Evolutionary conservation across 345 rosid genomes (phyloP), one percentile per base, ranked within the genome.

Genomic region (Salix udensis): DNA sequence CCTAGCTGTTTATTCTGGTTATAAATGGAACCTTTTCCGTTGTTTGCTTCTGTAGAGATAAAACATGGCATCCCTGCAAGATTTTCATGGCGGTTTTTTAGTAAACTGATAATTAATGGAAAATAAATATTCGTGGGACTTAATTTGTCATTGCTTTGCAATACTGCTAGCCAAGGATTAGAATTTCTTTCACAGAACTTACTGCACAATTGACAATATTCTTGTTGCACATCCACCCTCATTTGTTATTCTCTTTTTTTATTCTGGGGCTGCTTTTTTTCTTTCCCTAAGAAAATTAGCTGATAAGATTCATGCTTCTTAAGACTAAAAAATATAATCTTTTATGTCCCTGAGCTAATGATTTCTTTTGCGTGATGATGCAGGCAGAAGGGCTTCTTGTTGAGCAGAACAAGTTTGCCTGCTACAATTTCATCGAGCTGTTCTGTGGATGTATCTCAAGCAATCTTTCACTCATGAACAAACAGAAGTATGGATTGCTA

Each of bases 341-440:
- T 13, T 13, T 4, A 44, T 52, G 8, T 52, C 23, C 58, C 6
- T n/a, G n/a, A 72, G 10, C 52, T 37, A n/a, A 44, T 10, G 9
- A 30, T 76, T 23, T 72, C 4, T 74, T 58, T 64, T 61, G 42
- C 60, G 37, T 75, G 52, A 6, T 77, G 67, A 18, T 68, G 74
- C 91, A 96, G 99, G 96, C 87, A 48, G 92, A 91, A 79, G 96
- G 91, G 62, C 87, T 96, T 53, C 81, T 91, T 58, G 80, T 77
- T 36, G 99, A 96, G 88, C 89, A 77, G 76, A 90, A 86, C 66
- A 82, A 86, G 74, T 68, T 90, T 68, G 73, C 79, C 28, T 87
- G 90, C 82, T 94, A 91, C 72, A 79, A 84, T 50, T 71, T 79
- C 39, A 68, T 91, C n/a, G 94, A 91, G 67, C 88, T 86, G 66